Evolutionary conservation across 1,139 yeast species (phyloP), one percentile per base, ranked within the genome.

Genomic region (Magnusiomyces paraingens): DNA sequence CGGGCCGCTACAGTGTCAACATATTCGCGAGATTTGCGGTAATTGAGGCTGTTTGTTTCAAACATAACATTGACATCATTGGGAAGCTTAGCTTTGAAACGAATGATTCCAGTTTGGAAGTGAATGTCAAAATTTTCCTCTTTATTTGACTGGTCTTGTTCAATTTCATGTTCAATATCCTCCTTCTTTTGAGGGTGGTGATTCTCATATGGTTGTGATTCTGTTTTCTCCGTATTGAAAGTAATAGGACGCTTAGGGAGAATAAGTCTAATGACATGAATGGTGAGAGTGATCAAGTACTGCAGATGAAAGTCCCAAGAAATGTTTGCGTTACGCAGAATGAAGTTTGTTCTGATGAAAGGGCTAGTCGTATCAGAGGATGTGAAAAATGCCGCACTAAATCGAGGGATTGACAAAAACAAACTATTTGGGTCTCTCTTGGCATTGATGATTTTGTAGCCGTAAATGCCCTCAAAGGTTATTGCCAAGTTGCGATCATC

Each of bases 71-170:
- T 79, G 26, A 78, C 82, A 22, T 72, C 68, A 54, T 75, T 74
- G 0, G 86, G 86, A 26, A 82, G 64, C 32, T 78, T 68, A 1
- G 75, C 63, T 46, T 79, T 79, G 45, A 77, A 53, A 1, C 82
- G 74, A 17, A 75, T 61, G 39, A 64, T 62, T 18, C 66, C 70
- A 2, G 81, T 70, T 48, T 71, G 71, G 12, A 75, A 62, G n/a
- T 66, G 61, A 1, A 78, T 58, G 51, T 74, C 76, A 44, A 78
- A 56, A 51, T 57, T 55, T 26, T 62, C 64, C 41, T 49, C 44
- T 10, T n/a, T 35, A 5, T 35, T 42, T 47, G 42, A 47, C n/a
- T 26, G 18, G 26, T 22, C 32, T 12, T 5, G 14, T 26, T 26
- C 32, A 26, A 26, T 26, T 4, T 26, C 32, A 5, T 26, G 32